Base-by-base conservation (phyloP, 2,329 filamentous ascomycete species). In the Dactylellina drechsleri region DNA sequence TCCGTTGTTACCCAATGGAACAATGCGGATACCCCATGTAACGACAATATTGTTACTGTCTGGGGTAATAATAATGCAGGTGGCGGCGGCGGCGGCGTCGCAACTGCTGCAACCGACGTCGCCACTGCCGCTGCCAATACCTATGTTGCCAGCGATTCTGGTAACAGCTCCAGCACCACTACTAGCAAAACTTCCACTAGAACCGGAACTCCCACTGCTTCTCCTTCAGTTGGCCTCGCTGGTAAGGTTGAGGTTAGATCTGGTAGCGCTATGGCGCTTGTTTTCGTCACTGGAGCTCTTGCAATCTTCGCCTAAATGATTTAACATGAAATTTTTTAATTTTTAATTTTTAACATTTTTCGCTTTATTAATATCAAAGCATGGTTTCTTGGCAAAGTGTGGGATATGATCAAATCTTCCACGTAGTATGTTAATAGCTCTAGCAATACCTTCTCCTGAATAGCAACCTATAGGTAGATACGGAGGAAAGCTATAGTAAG, bases 151-250 rank as follows among this genome's bases (percentile, higher is more conserved):
- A 45, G 36, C 8, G 61, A 49, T 8, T 26, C 50, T 40, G 10
- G 20, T 28, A 57, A 36, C 52, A 36, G 31, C 36, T 16, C 59
- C 16, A 12, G 53, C n/a, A 57, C 66, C 7, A 10, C 66, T 18
- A 62, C 58, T 5, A 47, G 28, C 18, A 66, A 10, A 12, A 56
- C 60, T 4, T 50, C 47, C 13, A 66, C 68, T 23, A 4, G 60
- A 54, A 73, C 60, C 15, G 40, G 45, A 28, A 61, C 68, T 16
- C 68, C 68, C 20, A 73, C 68, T n/a, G 68, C 68, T n/a, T 66
- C 60, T 2, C 68, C 68, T 10, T 73, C 68, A 2, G 31, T 73
- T 20, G 68, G 60, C 54, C 41, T 59, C 23, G 68, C 60, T 43
- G 68, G 60, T 26, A 66, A 56, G 56, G 16, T 66, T 13, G 54